These are phyloP conservation scores for Zizania palustris DNA, from an alignment of 202 grass and related monocot genomes.

Conservation along the genomic window DNA sequence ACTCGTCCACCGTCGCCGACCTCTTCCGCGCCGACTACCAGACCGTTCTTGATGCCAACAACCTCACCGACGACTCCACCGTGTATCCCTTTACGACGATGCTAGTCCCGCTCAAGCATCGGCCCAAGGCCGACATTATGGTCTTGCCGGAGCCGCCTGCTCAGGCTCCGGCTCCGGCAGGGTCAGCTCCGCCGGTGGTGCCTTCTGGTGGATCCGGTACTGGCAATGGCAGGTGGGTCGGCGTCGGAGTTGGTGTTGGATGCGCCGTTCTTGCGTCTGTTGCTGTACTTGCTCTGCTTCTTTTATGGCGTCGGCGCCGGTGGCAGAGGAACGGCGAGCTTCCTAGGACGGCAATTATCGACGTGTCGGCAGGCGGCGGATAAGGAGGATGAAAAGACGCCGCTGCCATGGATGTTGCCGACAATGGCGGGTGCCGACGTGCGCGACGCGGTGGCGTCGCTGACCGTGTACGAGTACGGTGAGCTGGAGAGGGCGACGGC, in stretches of 20 bases:
- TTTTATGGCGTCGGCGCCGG: conserved; percentile 13
- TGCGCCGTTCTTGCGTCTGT: conserved; percentile 32
- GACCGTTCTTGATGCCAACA: conserved; percentile 49
- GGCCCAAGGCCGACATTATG: conserved; percentile 36
- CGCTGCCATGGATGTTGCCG: neutral
- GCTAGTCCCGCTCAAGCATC: conserved; percentile 53
- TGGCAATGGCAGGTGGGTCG: conserved; percentile 33
- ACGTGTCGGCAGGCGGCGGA: neutral
- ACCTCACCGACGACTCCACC: conserved; percentile 34
- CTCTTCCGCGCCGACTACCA: conserved; percentile 42
- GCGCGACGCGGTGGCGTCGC: conserved; percentile 39
- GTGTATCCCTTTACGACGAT: conserved; percentile 61
- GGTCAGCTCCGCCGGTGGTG: neutral
- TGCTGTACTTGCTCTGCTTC: conserved; percentile 15
- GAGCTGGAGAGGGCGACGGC: conserved; percentile 47
- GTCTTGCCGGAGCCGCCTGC: neutral
- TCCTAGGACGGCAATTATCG: neutral
- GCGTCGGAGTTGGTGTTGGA: conserved; percentile 47
- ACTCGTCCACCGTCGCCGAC: conserved; percentile 31
- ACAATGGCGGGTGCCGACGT: conserved; percentile 28
- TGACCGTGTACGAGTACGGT: conserved; percentile 45
- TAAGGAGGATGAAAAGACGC: neutral
- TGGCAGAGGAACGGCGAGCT: neutral
- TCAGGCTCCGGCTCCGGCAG: neutral
- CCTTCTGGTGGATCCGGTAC: neutral